These are phyloP conservation scores for Fusarium torulosum DNA, from an alignment of 2,329 filamentous ascomycete genomes.

Conservation along the genomic window DNA sequence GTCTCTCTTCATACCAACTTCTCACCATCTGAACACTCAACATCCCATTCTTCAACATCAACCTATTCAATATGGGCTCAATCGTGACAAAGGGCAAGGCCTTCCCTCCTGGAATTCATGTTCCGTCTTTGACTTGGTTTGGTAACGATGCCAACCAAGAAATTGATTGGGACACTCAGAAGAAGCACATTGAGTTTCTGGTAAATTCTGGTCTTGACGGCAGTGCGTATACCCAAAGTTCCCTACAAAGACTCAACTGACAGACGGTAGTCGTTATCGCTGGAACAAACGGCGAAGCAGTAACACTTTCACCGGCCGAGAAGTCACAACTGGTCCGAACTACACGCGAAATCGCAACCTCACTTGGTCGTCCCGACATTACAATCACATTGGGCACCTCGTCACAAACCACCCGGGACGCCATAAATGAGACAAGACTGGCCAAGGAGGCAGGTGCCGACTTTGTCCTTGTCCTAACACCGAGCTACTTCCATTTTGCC, in stretches of 20 bases:
- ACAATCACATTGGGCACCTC: slow-evolving; percentile 76
- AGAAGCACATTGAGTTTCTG: slow-evolving; percentile 66
- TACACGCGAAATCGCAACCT: slow-evolving; percentile 71
- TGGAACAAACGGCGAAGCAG: slow-evolving; percentile 80
- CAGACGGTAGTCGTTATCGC: slow-evolving; percentile 69
- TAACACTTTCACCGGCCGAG: slow-evolving; percentile 74
- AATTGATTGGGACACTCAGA: slow-evolving; percentile 68
- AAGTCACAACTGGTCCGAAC: slow-evolving; percentile 70
- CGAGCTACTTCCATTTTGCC: slow-evolving; percentile 77
- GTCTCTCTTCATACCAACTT: background rate
- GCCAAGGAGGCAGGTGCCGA: slow-evolving; percentile 74
- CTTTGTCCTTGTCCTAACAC: slow-evolving; percentile 75
- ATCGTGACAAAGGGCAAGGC: slow-evolving; percentile 48
- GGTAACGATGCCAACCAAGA: slow-evolving; percentile 60
- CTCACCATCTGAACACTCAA: background rate
- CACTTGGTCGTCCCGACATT: slow-evolving; percentile 67
- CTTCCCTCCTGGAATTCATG: slow-evolving; percentile 66
- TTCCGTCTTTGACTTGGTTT: slow-evolving; percentile 69
- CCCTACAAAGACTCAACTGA: slow-evolving; percentile 15
- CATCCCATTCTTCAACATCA: background rate
- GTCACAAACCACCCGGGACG: slow-evolving; percentile 74
- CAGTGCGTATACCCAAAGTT: slow-evolving; percentile 44
- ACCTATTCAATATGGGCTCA: slow-evolving; percentile 46
- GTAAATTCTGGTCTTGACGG: slow-evolving; percentile 66
- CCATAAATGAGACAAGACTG: slow-evolving; percentile 72